phyloP scores from a whole-genome alignment of 306 rosid genomes.

The Rosa multiflora region DNA sequence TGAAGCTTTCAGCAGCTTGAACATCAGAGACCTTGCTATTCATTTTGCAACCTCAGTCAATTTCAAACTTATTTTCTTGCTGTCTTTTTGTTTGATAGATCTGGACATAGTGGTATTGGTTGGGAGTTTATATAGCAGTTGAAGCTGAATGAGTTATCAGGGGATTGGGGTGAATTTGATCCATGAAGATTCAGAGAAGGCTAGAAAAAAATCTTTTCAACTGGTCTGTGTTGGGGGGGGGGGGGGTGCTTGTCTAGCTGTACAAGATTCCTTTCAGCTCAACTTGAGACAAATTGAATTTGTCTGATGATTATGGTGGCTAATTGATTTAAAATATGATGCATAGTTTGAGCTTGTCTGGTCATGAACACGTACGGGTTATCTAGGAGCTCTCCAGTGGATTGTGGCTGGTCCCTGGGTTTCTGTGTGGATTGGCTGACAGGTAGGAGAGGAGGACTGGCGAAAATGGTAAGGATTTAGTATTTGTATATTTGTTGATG shows the following conservation, averaged over 20 bases:
- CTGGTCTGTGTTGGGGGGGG: conserved; percentile 35
- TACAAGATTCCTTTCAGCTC: conserved; percentile 45
- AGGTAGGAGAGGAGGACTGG: neutral
- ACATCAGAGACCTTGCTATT: conserved; percentile 38
- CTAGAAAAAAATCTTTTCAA: conserved; percentile 19
- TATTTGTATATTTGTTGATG: neutral
- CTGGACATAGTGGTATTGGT: conserved; percentile 13
- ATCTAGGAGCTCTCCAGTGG: conserved; percentile 29
- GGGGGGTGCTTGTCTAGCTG: conserved; percentile 27
- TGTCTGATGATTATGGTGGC: conserved; percentile 21
- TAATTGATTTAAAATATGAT: neutral
- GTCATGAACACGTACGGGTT: conserved; percentile 43
- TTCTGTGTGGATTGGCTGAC: conserved; percentile 15
- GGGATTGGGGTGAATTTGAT: neutral
- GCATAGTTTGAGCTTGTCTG: conserved; percentile 14
- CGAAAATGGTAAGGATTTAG: neutral
- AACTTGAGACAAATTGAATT: conserved; percentile 35
- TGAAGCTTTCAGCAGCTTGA: conserved; percentile 26
- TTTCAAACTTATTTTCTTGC: neutral
- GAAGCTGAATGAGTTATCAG: neutral
- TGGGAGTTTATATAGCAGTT: conserved; percentile 38
- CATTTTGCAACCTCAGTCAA: conserved; percentile 27
- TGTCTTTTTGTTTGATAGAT: conserved; percentile 2
- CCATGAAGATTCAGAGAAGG: conserved; percentile 13
- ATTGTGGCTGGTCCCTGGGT: conserved; percentile 29